Conservation (phyloP, 768 basidiomycete genomes). For the Lepiota venenata region DNA sequence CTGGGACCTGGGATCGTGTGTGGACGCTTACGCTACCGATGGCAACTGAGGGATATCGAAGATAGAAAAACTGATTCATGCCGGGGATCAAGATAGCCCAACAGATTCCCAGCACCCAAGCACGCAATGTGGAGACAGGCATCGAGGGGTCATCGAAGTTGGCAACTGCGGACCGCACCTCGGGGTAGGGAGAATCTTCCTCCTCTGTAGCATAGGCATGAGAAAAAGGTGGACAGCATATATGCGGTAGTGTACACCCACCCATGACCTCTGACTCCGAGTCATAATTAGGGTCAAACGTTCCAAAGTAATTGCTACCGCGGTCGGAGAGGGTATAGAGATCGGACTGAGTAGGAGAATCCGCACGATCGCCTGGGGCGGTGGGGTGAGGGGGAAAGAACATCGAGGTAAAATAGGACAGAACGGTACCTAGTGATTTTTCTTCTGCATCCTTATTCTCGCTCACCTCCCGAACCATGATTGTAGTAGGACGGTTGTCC, state of each 20-base stretch:
- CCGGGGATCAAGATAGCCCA: constrained; percentile 65
- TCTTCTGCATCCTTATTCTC: constrained; percentile 5
- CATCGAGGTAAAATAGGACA: too few relatives aligned
- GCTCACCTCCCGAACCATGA: constrained; percentile 4
- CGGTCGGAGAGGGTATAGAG: constrained; percentile 13
- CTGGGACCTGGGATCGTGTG: constrained; percentile 11
- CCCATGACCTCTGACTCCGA: constrained; percentile 11
- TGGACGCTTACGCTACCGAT: constrained; percentile 43
- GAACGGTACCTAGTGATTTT: constrained; percentile 2
- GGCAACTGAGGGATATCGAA: constrained; percentile 64
- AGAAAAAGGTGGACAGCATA: constrained; percentile 4
- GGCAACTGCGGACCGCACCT: constrained; percentile 74
- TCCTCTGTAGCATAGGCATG: constrained; percentile 19
- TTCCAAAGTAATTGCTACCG: constrained; percentile 8
- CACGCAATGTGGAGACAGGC: constrained; percentile 55
- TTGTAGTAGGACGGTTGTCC: constrained; percentile 1
- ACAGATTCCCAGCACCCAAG: constrained; percentile 54
- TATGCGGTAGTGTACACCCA: not conserved
- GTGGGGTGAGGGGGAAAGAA: not conserved
- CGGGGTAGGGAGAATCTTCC: constrained; percentile 84
- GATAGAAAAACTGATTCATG: constrained; percentile 77
- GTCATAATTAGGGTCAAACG: constrained; percentile 18
- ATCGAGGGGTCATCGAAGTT: constrained; percentile 69
- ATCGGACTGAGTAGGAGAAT: constrained; percentile 5
- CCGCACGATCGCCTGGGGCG: not conserved